A percentile compares a stretch with the other conserved stretches of the same genome.
Evolutionary conservation across 345 rosid species (phyloP).

Genomic region (Carallia pectinifolia): DNA sequence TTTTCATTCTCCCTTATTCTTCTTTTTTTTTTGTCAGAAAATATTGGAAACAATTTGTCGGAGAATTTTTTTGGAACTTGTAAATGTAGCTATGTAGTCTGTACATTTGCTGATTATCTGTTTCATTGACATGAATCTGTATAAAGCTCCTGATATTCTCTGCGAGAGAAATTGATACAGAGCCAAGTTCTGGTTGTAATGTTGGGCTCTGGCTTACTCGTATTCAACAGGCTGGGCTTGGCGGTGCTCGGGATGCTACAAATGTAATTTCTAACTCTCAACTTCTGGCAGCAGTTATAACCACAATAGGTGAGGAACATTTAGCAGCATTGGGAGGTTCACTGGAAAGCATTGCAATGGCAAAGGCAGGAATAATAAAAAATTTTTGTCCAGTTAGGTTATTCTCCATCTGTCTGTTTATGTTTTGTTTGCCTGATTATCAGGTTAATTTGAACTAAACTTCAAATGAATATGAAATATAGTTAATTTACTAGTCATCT

Average conservation of each 20-base stretch:
- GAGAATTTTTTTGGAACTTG: no score
- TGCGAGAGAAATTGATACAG: neutral
- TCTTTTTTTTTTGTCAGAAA: neutral
- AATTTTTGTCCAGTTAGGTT: constrained; percentile 81
- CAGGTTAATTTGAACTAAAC: neutral
- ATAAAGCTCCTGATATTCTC: neutral
- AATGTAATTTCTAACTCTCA: constrained; percentile 57
- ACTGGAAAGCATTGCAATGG: constrained; percentile 74
- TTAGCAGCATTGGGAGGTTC: constrained; percentile 87
- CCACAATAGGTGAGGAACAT: constrained; percentile 82
- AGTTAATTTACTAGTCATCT: no score
- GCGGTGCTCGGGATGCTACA: constrained; percentile 94
- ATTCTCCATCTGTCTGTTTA: constrained; percentile 19
- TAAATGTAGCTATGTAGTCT: neutral
- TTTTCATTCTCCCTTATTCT: neutral
- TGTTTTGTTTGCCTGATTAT: neutral
- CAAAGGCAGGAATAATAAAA: constrained; percentile 87
- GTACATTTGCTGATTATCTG: neutral
- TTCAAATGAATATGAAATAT: neutral
- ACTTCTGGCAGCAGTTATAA: constrained; percentile 71
- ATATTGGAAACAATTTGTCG: neutral
- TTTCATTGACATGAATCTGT: neutral
- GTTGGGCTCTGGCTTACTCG: neutral
- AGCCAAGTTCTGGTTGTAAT: neutral
- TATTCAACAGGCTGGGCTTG: constrained; percentile 66